These are phyloP conservation scores for Tetrahymena borealis DNA, from an alignment of 73 alveolate genomes.

Conservation along the genomic window DNA sequence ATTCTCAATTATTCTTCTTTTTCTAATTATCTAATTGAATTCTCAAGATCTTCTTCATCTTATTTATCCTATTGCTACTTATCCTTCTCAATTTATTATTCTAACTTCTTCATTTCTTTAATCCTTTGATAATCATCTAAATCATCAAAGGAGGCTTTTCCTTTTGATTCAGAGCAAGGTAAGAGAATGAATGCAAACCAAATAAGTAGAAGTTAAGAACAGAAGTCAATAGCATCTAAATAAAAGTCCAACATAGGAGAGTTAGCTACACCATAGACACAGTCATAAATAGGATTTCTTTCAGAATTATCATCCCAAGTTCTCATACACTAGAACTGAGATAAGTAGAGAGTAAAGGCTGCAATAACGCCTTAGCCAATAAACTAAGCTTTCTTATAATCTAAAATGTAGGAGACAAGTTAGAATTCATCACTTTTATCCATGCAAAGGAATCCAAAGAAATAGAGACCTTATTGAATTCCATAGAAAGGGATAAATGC, in stretches of 20 bases:
- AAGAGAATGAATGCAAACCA: slow-evolving; percentile 31
- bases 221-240: slow-evolving; percentile 15
- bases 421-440: slow-evolving; percentile 24
- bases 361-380: slow-evolving; percentile 38
- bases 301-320: not conserved
- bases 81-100: not conserved
- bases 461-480: slow-evolving; percentile 14
- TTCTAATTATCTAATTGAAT: not conserved
- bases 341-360: slow-evolving; percentile 21
- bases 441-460: slow-evolving; percentile 13
- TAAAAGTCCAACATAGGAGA: slow-evolving; percentile 14
- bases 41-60: not conserved
- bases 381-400: slow-evolving; percentile 27
- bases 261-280: not conserved
- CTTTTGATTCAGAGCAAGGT: slow-evolving; percentile 29
- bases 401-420: slow-evolving; percentile 20
- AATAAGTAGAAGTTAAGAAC: slow-evolving; percentile 7
- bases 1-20: not conserved
- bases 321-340: not conserved
- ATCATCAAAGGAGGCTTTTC: slow-evolving; percentile 19
- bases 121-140: not conserved
- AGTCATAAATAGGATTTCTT: not conserved
- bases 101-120: not conserved
- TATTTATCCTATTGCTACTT: not conserved
- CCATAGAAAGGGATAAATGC: slow-evolving; percentile 27